phyloP scores from a whole-genome alignment of 2,329 filamentous ascomycete genomes.

The Colletotrichum tropicicola region DNA sequence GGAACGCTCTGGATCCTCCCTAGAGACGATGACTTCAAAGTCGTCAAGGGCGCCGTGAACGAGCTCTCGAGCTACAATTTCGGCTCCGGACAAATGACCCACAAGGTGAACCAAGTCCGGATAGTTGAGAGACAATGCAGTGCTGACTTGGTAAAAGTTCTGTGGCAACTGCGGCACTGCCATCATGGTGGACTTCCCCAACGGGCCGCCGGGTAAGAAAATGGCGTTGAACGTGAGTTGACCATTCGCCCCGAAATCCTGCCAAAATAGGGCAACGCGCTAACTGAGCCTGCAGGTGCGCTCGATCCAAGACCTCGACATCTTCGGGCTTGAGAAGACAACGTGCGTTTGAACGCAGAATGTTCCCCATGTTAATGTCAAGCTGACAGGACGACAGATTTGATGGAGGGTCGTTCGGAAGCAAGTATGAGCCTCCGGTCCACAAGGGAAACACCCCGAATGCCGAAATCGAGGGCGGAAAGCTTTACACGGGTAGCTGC shows the following conservation, averaged over 20 bases:
- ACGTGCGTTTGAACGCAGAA: conserved; percentile 38
- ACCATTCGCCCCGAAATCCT: neutral
- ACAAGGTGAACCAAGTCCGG: conserved; percentile 48
- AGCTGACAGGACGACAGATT: conserved; percentile 39
- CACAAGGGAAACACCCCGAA: conserved; percentile 53
- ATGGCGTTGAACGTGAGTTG: conserved; percentile 53
- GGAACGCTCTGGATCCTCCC: conserved; percentile 51
- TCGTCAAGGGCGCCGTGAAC: conserved; percentile 55
- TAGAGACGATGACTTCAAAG: conserved; percentile 42
- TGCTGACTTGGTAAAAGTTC: conserved; percentile 48
- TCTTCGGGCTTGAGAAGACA: conserved; percentile 47
- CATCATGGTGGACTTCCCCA: conserved; percentile 43
- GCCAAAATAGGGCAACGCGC: neutral
- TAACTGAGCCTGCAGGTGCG: conserved; percentile 43
- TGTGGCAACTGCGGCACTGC: conserved; percentile 60
- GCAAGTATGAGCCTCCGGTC: conserved; percentile 43
- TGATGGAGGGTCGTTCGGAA: conserved; percentile 45
- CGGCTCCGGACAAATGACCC: conserved; percentile 43
- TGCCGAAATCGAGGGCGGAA: conserved; percentile 44
- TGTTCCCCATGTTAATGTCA: neutral
- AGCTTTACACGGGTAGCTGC: conserved; percentile 59
- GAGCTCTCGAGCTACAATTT: conserved; percentile 55
- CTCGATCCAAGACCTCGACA: conserved; percentile 53
- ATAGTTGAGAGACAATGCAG: neutral
- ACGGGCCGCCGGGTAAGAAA: conserved; percentile 38